Evolutionary conservation across 164 flowering plant genomes (phyloP).

Genomic region (Aristolochia contorta): DNA sequence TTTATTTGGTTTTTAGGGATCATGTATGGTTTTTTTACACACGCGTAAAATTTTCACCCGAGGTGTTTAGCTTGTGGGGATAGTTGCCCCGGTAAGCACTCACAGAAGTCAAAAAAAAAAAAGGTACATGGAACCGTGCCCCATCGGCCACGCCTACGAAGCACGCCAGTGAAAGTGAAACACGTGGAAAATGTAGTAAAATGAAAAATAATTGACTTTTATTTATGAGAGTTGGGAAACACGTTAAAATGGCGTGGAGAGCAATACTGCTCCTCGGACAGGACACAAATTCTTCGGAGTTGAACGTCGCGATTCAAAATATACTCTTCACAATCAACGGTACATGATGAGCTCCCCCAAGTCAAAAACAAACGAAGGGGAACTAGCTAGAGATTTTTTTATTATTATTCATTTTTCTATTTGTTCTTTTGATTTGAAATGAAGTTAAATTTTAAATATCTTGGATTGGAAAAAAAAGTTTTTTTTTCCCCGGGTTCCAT

Average conservation of each 20-base stretch:
- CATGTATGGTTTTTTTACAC: too few relatives aligned
- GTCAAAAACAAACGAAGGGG: conserved; percentile 34
- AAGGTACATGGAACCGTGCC: too few relatives aligned
- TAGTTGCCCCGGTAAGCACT: too few relatives aligned
- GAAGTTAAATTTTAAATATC: too few relatives aligned
- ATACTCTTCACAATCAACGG: conserved; percentile 31
- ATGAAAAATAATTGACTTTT: conserved; percentile 24
- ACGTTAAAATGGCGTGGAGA: conserved; percentile 17
- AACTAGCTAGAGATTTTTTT: too few relatives aligned
- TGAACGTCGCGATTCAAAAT: background rate
- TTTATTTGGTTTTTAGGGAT: too few relatives aligned
- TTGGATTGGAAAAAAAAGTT: background rate
- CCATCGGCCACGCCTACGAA: too few relatives aligned
- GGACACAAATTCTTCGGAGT: conserved; percentile 16
- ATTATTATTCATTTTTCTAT: too few relatives aligned
- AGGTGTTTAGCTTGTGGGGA: too few relatives aligned
- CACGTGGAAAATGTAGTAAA: conserved; percentile 3
- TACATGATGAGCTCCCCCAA: conserved; percentile 46
- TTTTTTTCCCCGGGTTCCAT: conserved; percentile 8
- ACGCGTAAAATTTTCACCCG: too few relatives aligned
- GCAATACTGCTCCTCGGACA: conserved; percentile 28
- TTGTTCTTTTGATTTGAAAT: too few relatives aligned
- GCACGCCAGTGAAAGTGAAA: conserved; percentile 12
- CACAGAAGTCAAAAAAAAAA: too few relatives aligned
- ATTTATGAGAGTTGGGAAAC: background rate